phyloP scores from a whole-genome alignment of 139 green algal genomes.

The Penium margaritaceum region DNA sequence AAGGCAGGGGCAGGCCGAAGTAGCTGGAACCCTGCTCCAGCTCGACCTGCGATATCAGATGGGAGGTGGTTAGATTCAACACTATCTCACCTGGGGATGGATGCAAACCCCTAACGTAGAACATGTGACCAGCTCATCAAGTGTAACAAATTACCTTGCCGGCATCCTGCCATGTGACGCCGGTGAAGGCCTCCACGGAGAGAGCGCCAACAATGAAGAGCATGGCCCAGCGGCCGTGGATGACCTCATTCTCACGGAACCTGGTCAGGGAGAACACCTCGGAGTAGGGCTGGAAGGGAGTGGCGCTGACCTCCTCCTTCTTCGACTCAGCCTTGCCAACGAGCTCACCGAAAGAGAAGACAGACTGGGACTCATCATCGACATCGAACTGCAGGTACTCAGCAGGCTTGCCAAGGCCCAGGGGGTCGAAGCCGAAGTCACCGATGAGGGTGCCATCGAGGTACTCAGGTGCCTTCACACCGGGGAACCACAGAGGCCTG shows the following conservation, averaged over 20 bases:
- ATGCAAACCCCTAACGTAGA: not conserved
- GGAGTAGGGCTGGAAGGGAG: constrained; percentile 51
- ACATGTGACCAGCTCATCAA: not conserved
- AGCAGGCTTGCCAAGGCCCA: no score
- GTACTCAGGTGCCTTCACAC: no score
- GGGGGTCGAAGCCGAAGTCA: no score
- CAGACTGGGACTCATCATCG: no score
- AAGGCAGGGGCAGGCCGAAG: constrained; percentile 45
- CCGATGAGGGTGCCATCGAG: no score
- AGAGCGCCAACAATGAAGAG: constrained; percentile 43
- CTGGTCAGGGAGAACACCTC: constrained; percentile 82
- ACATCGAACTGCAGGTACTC: no score
- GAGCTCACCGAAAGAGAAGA: no score
- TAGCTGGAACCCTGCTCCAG: constrained; percentile 38
- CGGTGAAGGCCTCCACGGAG: constrained; percentile 42
- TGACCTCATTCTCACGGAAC: constrained; percentile 66
- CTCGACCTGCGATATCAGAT: constrained; percentile 20
- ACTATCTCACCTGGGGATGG: no score
- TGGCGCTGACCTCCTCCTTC: constrained; percentile 20
- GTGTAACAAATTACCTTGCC: constrained; percentile 36
- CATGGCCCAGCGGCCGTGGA: constrained; percentile 52
- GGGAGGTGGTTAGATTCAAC: no score
- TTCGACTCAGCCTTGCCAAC: no score
- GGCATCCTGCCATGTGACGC: constrained; percentile 47
- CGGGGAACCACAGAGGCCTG: no score